Evolutionary conservation across 2,329 filamentous ascomycete species (phyloP), one percentile per base, ranked within the genome.

Genomic region (Fusarium sp.): DNA sequence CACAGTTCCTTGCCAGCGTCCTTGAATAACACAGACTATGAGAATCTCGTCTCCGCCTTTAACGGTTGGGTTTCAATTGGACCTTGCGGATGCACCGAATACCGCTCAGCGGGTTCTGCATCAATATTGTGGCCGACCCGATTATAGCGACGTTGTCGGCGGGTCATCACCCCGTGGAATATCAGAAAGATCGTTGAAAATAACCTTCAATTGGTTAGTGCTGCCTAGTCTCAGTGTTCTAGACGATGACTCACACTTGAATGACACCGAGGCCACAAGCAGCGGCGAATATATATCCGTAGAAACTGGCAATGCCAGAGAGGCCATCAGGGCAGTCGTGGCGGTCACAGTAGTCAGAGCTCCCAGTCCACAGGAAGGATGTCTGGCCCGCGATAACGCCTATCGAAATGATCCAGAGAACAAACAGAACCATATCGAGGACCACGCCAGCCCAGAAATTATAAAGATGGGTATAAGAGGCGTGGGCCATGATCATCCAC

Each of bases 391-490:
- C 83, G 10, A 83, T 73, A 15, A 84, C 68, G 12, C 80, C 82
- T 41, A 86, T 83, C 2, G 82, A 79, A 54, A 78, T 70, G 37
- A 87, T 77, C 87, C 87, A 90, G 75, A 89, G 85, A 59, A 89
- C 63, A 56, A 86, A 74, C 31, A 86, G 81, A 60, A 85, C 81
- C 18, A 85, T 81, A 66, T 89, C 87, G 39, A 89, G 78, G 23
- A 78, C 79, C 4, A 89, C 76, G 8, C 86, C 79, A 28, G 84
- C 84, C 83, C 85, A 88, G 77, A 86, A 86, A 76, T 89, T 89
- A 77, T 85, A 88, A 18, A 80, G 71, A 3, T 75, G 75, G n/a
- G 82, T 79, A 1, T 78, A 73, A 23, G 78, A 79, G 39, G 78
- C 80, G 43, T 82, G 78, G n/a, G 84, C 81, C 15, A 84, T 76